These are phyloP conservation scores for Metschnikowia proteae DNA, from an alignment of 805 yeast genomes.

Conservation along the genomic window DNA sequence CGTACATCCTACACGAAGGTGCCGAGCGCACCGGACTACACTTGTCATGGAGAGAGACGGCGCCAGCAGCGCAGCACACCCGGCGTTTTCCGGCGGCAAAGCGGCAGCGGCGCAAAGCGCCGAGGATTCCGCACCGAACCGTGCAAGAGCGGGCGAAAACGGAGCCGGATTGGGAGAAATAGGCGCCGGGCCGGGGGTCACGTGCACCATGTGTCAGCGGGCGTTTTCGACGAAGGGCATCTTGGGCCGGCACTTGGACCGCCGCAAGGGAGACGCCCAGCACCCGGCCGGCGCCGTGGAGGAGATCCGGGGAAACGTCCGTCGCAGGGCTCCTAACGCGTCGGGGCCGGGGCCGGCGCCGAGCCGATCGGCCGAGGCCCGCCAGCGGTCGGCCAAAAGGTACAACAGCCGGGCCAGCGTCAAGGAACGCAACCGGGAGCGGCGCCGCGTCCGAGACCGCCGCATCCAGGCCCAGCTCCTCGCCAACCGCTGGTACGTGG, in stretches of 20 bases:
- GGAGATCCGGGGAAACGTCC: conserved; percentile 43
- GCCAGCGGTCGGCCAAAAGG: neutral
- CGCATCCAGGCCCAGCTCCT: conserved; percentile 32
- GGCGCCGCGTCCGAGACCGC: conserved; percentile 45
- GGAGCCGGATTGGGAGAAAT: neutral
- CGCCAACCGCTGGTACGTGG: conserved; percentile 12
- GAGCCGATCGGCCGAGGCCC: conserved; percentile 2
- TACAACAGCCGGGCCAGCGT: conserved; percentile 49
- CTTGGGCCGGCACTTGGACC: conserved; percentile 56
- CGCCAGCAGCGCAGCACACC: neutral
- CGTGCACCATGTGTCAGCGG: conserved; percentile 51
- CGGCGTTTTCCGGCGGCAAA: neutral
- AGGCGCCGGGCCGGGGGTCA: neutral
- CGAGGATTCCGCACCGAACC: neutral
- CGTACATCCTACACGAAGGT: neutral
- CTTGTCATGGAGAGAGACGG: neutral
- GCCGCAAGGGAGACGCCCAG: conserved; percentile 47
- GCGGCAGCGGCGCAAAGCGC: neutral
- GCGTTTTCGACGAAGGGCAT: conserved; percentile 57
- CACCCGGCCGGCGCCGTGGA: conserved; percentile 52
- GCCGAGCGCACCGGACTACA: neutral
- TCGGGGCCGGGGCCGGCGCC: neutral
- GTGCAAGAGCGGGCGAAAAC: neutral
- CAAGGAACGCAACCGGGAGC: conserved; percentile 40
- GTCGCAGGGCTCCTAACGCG: neutral